Evolutionary conservation across 139 green algal species (phyloP).

Genomic region (Tetratostichococcus sp.): DNA sequence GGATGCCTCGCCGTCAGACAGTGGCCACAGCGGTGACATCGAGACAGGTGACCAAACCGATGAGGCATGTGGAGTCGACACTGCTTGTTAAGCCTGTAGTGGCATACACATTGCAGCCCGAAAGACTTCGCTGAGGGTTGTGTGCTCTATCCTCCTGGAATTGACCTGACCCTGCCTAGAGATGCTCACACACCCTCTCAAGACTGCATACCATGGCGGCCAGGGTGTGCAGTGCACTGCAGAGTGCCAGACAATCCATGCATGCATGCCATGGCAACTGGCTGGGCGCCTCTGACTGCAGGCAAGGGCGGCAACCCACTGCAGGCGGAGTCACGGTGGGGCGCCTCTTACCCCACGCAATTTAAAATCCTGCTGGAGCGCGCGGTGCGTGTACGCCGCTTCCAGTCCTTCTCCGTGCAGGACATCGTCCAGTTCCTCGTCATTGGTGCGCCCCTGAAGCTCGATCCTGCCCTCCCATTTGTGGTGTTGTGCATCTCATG

Average conservation of each 20-base stretch:
- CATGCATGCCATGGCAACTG: neutral
- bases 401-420: constrained; percentile 14
- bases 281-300: neutral
- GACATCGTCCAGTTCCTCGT: constrained; percentile 27
- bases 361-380: constrained; percentile 10
- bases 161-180: too few relatives aligned
- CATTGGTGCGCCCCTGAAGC: neutral
- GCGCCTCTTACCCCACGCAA: constrained; percentile 18
- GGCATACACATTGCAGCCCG: too few relatives aligned
- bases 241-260: too few relatives aligned
- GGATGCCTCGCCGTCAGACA: neutral
- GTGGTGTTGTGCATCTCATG: too few relatives aligned
- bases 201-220: too few relatives aligned
- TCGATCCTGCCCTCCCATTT: too few relatives aligned
- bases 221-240: neutral
- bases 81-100: too few relatives aligned
- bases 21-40: neutral
- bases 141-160: too few relatives aligned
- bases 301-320: neutral
- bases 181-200: too few relatives aligned
- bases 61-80: too few relatives aligned
- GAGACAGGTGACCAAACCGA: neutral
- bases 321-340: constrained; percentile 9
- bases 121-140: too few relatives aligned
- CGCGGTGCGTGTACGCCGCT: constrained; percentile 7